Percentiles rank a stretch among this genome's conserved stretches.
Evolutionary conservation across 164 flowering plant genomes (phyloP).

Genomic region (Nelumbo lutea): DNA sequence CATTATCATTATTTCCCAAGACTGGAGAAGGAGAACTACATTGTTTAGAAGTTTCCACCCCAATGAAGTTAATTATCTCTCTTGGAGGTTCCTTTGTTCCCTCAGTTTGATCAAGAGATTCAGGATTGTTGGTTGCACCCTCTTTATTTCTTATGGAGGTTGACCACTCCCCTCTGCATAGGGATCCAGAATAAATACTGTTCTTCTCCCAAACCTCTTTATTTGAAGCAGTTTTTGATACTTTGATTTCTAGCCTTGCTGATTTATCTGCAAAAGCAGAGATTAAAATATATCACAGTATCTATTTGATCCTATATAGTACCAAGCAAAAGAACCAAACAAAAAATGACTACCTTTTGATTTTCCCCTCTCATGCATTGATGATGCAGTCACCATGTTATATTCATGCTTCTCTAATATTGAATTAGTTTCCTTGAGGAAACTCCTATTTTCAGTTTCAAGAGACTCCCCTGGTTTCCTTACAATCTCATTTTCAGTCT

Average conservation of each 20-base stretch:
- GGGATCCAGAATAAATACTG: constrained; percentile 7
- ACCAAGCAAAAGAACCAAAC: constrained; percentile 5
- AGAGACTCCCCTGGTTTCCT: constrained; percentile 23
- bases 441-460: constrained; percentile 14
- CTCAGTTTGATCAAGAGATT: constrained; percentile 15
- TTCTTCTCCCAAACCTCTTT: constrained; percentile 12
- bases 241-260: constrained; percentile 12
- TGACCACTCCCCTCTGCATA: constrained; percentile 10
- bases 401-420: constrained; percentile 7
- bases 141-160: constrained; percentile 7
- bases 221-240: constrained; percentile 12
- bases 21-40: background rate
- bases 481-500: constrained; percentile 28
- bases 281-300: background rate
- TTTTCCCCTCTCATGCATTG: constrained; percentile 9
- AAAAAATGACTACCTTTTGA: constrained; percentile 16
- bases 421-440: constrained; percentile 7
- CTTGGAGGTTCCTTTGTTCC: constrained; percentile 15
- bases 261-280: constrained; percentile 21
- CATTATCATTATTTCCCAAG: constrained; percentile 5
- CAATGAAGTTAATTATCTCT: constrained; percentile 34
- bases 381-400: constrained; percentile 7
- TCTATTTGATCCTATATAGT: background rate
- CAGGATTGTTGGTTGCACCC: constrained; percentile 2
- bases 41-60: constrained; percentile 14